phyloP scores from a whole-genome alignment of 1,139 yeast species.

The Kodamaea alishanica region DNA sequence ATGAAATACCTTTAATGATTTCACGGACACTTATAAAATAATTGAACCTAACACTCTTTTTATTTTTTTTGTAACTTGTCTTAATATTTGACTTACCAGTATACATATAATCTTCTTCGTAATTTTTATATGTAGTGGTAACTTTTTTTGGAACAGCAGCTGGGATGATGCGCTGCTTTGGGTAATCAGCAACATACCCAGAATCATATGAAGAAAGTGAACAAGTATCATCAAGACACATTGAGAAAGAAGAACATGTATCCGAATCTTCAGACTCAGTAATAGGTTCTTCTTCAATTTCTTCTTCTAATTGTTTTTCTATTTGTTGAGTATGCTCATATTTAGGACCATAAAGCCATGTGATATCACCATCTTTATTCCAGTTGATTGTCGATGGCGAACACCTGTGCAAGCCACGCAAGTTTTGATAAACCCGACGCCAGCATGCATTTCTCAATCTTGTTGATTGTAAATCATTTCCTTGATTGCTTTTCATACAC shows the following conservation, averaged over 20 bases:
- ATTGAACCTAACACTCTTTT: constrained; percentile 37
- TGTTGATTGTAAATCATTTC: constrained; percentile 12
- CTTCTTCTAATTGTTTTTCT: constrained; percentile 1
- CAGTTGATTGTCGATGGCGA: constrained; percentile 40
- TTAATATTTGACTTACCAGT: constrained; percentile 11
- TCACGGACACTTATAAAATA: constrained; percentile 43
- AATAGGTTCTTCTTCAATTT: background rate
- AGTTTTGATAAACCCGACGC: constrained; percentile 40
- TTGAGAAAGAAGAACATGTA: constrained; percentile 7
- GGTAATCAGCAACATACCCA: constrained; percentile 14
- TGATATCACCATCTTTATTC: constrained; percentile 43
- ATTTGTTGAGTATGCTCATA: constrained; percentile 10
- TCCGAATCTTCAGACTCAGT: constrained; percentile 2
- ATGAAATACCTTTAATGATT: constrained; percentile 38
- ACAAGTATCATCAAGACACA: constrained; percentile 5
- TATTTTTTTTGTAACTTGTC: constrained; percentile 8
- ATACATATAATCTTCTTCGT: constrained; percentile 6
- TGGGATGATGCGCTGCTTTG: constrained; percentile 1
- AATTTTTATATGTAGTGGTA: constrained; percentile 4
- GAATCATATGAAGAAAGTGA: constrained; percentile 16
- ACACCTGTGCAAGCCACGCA: constrained; percentile 25
- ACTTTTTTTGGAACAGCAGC: background rate
- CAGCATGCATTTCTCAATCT: constrained; percentile 40
- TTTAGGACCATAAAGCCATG: constrained; percentile 48
- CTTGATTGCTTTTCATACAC: constrained; percentile 5